Evolutionary conservation across 371 early-diverging fungal species (phyloP).

Genomic region (Fennellomyces sp.): DNA sequence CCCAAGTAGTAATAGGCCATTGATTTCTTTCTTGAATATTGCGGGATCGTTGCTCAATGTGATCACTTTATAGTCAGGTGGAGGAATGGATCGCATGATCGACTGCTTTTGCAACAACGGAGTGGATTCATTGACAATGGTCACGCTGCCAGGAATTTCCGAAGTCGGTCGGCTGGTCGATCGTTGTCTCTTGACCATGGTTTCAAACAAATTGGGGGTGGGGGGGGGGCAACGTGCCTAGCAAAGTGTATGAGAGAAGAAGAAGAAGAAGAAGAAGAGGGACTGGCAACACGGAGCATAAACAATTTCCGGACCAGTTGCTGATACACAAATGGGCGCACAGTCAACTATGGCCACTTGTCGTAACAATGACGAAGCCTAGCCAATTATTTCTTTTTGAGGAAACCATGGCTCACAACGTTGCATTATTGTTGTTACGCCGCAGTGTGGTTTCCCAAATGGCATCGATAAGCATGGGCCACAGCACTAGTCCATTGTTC

Average conservation of each 20-base stretch:
- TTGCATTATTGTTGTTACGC: too few species aligned
- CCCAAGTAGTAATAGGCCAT: constrained; percentile 51
- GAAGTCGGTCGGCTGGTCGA: background rate
- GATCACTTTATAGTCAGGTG: constrained; percentile 6
- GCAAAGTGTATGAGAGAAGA: background rate
- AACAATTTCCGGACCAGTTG: background rate
- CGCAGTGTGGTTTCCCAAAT: too few species aligned
- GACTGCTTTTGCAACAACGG: constrained; percentile 19
- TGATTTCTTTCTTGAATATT: constrained; percentile 17
- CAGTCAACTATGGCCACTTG: too few species aligned
- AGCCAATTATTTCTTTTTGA: too few species aligned
- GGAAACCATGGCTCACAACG: too few species aligned
- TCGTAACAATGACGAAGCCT: too few species aligned
- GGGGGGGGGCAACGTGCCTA: background rate
- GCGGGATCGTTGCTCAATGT: constrained; percentile 19
- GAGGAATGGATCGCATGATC: too few species aligned
- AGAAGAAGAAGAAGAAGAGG: background rate
- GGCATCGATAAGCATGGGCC: too few species aligned
- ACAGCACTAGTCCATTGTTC: too few species aligned
- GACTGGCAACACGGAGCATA: background rate
- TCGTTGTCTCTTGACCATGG: background rate
- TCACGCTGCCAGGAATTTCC: constrained; percentile 18
- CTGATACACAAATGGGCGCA: too few species aligned
- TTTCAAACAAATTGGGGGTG: background rate
- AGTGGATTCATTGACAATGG: constrained; percentile 31